A percentile compares a stretch with the other conserved stretches of the same genome.
phyloP scores from a whole-genome alignment of 768 basidiomycete species.

The Kockovaella imperatae region DNA sequence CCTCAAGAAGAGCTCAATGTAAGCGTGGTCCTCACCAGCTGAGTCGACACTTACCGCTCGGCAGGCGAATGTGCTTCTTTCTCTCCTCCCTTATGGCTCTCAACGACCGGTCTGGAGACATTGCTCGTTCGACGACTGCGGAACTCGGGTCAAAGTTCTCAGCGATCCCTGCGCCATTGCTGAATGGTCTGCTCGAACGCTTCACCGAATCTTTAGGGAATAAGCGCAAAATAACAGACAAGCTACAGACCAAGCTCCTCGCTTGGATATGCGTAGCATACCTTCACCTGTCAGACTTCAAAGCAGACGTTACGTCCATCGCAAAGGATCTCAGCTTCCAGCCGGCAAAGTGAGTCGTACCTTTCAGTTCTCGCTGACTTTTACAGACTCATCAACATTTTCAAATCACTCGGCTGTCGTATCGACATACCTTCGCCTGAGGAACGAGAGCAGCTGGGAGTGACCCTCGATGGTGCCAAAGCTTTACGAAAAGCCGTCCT shows the following conservation, averaged over 20 bases:
- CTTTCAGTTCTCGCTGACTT: conserved; percentile 7
- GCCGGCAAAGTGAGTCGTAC: conserved; percentile 54
- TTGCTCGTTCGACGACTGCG: conserved; percentile 12
- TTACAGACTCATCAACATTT: conserved; percentile 57
- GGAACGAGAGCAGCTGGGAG: conserved; percentile 63
- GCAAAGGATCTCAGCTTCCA: conserved; percentile 68
- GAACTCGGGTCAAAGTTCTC: conserved; percentile 46
- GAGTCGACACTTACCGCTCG: not conserved
- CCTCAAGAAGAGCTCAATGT: not conserved
- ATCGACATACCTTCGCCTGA: conserved; percentile 53
- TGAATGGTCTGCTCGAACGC: conserved; percentile 66
- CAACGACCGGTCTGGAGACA: conserved; percentile 8
- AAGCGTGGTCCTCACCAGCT: not conserved
- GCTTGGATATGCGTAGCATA: conserved; percentile 74
- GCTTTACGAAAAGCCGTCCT: conserved; percentile 63
- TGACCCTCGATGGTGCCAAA: conserved; percentile 57
- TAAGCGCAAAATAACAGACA: conserved; percentile 60
- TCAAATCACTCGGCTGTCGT: conserved; percentile 75
- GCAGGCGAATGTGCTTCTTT: conserved; percentile 68
- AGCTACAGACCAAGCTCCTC: conserved; percentile 63
- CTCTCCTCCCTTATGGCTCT: conserved; percentile 67
- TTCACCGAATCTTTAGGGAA: conserved; percentile 70
- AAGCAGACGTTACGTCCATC: conserved; percentile 59
- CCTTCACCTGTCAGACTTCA: conserved; percentile 69
- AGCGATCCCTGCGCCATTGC: conserved; percentile 55